Evolutionary conservation across 345 rosid species (phyloP), one percentile per base, ranked within the genome.

Genomic region (Lumnitzera racemosa): DNA sequence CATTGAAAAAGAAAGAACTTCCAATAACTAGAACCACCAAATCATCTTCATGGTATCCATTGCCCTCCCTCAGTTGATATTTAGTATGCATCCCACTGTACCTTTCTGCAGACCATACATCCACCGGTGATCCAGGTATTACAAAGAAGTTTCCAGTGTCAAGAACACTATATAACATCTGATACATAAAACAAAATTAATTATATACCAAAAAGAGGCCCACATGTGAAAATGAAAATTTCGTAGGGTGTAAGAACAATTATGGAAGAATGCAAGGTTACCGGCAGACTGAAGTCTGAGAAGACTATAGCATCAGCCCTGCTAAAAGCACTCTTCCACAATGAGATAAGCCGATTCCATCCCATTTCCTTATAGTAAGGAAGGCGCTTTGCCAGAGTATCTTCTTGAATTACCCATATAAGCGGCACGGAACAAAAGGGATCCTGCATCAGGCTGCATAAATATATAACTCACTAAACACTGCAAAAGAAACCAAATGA

Each of bases 371-470:
- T 76, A 76, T 90, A 90, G 65, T 76, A 60, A 48, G 86, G 81
- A 73, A 86, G 84, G 59, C 82, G 89, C 72, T 75, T 80, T 65
- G 95, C 95, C 68, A 90, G 97, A 51, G 74, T 63, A 70, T 83
- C 95, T 67, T 95, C 99, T 71, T 88, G 96, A 71, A 95, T 72
- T 69, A 88, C 82, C 99, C 97, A 95, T 77, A 95, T 70, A 70
- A 90, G 81, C 53, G 97, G 95, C 70, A 90, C 72, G 24, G 88
- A 83, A 80, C 70, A 81, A 81, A 95, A 90, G 62, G 97, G 97
- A 83, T 88, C 97, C 88, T 84, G 95, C 96, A 81, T 86, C 67
- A 95, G 95, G 92, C 99, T 90, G 97, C 92, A 90, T 69, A 77
- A 58, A 86, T 79, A 81, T 79, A 69, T 61, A 76, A 74, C 72